Base-by-base conservation (phyloP, 2,329 filamentous ascomycete species). In the Colletotrichum magnum region DNA sequence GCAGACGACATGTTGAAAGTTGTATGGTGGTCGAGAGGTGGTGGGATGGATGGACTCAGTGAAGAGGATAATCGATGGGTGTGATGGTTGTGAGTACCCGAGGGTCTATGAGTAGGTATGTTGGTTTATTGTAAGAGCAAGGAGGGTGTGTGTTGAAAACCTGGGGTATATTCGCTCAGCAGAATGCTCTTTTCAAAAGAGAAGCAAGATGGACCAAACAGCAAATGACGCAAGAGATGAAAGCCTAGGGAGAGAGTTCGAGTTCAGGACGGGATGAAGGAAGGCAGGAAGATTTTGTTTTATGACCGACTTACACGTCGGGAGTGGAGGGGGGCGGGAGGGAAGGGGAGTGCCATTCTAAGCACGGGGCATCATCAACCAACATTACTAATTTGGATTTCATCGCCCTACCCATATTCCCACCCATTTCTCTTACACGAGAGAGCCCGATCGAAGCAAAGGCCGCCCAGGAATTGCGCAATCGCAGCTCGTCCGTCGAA, bases 1-100 rank as follows among this genome's bases (percentile, higher is more conserved):
- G 76, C 73, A 73, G 76, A 72, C 68, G 80, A 77, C 76, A 80
- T 80, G 64, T 73, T 77, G 74, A 78, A 79, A 75, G 80, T 80
- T 76, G 72, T 45, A n/a, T 47, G n/a, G 18, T 36, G 50, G 36
- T 58, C 9, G 62, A 57, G 39, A 45, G 21, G 6, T 56, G 48
- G 47, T 65, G 72, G 62, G 62, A 69, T 16, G 52, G 60, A 47
- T 62, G 32, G 3, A 7, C 32, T 64, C 63, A 43, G 28, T 26
- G 53, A 56, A 52, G 50, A 66, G 18, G 58, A 39, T 21, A 48
- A 41, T 32, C 10, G 47, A 54, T 53, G 45, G 32, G 58, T 52
- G 47, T 13, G 47, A 58, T 58, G 45, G 28, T 57, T 21, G 43
- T 26, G 24, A 52, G 26, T 50, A 2, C 16, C 58, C 47, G 6